These are phyloP conservation scores for Sisymbrium irio DNA, from an alignment of 345 rosid genomes.

Conservation along the genomic window DNA sequence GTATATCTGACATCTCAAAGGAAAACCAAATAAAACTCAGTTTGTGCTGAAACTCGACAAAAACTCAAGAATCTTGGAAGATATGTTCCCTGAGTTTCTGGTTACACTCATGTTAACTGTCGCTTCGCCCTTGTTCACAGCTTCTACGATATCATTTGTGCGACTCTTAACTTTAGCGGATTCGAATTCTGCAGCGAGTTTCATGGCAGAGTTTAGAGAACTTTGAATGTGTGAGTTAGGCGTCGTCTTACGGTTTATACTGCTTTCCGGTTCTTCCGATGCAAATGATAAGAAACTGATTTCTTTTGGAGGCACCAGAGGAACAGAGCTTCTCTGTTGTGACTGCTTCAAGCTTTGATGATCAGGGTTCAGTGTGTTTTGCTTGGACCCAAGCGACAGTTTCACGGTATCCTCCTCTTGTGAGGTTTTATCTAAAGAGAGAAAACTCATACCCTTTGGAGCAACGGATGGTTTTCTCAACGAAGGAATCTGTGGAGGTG, in stretches of 20 bases:
- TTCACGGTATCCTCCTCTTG: constrained; percentile 18
- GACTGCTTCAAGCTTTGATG: constrained; percentile 22
- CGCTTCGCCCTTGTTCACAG: constrained; percentile 23
- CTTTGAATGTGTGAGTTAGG: constrained; percentile 40
- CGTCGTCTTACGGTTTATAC: constrained; percentile 36
- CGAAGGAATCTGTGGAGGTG: constrained; percentile 25
- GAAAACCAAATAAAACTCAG: neutral
- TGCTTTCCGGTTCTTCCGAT: constrained; percentile 20
- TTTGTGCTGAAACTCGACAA: constrained; percentile 42
- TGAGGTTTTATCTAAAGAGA: constrained; percentile 54
- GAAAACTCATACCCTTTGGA: constrained; percentile 45
- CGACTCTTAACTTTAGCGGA: constrained; percentile 40
- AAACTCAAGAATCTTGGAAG: constrained; percentile 55
- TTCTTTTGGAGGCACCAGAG: constrained; percentile 21
- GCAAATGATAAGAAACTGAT: constrained; percentile 14
- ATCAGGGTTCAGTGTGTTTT: constrained; percentile 15
- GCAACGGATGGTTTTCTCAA: constrained; percentile 21
- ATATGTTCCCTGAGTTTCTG: constrained; percentile 38
- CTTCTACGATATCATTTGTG: constrained; percentile 6
- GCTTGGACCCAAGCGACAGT: constrained; percentile 1
- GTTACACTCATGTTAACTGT: neutral
- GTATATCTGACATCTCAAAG: neutral
- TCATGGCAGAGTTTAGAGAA: constrained; percentile 55
- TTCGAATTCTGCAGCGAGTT: constrained; percentile 60
- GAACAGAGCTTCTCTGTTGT: constrained; percentile 5